These are phyloP conservation scores for Prunus persica DNA, from an alignment of 306 rosid genomes.

Conservation along the genomic window DNA sequence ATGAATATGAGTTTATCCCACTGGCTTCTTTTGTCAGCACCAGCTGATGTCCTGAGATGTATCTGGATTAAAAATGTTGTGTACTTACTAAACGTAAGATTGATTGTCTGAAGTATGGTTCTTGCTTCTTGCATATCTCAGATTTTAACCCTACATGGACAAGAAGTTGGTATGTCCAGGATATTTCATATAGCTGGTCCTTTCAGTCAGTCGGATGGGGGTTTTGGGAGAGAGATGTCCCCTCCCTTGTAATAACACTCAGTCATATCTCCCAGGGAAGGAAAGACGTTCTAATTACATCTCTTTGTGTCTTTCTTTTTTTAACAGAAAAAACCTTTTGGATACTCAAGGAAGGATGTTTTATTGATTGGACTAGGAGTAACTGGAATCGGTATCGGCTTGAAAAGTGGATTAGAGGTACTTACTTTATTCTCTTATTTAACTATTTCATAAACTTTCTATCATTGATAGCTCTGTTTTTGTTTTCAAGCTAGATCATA, in stretches of 20 bases:
- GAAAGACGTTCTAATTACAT: neutral
- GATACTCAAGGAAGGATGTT: conserved; percentile 94
- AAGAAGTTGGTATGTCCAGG: neutral
- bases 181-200: neutral
- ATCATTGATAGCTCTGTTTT: neutral
- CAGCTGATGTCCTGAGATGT: neutral
- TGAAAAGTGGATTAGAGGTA: conserved; percentile 92
- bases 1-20: conserved; percentile 9
- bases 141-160: neutral
- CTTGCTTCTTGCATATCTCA: neutral
- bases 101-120: neutral
- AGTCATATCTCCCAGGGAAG: neutral
- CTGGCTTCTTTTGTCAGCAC: neutral
- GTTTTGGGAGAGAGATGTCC: neutral
- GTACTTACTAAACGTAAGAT: neutral
- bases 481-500: neutral
- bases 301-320: conserved; percentile 7
- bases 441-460: neutral
- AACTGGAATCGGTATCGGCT: conserved; percentile 68
- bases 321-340: conserved; percentile 66
- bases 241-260: neutral
- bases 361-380: conserved; percentile 82
- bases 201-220: neutral
- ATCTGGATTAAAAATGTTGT: neutral
- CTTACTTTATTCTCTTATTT: neutral